Percentiles rank a stretch among this genome's conserved stretches.
Conservation (phyloP, 2,329 filamentous ascomycete genomes). For the Sarocladiaceae sp. region DNA sequence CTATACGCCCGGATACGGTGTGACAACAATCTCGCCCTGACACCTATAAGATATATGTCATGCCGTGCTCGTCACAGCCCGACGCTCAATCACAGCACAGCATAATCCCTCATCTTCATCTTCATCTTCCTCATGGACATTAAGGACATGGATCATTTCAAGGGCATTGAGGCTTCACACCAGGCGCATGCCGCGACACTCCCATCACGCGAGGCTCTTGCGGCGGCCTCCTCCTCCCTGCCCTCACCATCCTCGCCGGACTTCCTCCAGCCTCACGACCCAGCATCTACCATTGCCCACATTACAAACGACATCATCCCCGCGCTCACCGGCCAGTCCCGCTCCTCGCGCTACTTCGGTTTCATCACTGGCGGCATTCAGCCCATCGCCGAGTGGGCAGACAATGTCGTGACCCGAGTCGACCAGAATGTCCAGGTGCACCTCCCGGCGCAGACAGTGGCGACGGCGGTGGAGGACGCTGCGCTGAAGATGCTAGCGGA, state of each 20-base stretch:
- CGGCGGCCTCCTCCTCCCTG: constrained; percentile 33
- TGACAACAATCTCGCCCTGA: too few species aligned
- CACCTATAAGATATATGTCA: too few species aligned
- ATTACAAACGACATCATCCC: constrained; percentile 41
- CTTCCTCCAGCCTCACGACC: constrained; percentile 25
- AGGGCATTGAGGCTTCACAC: constrained; percentile 4
- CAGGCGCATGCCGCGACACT: constrained; percentile 19
- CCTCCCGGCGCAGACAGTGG: constrained; percentile 66
- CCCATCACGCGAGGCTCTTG: constrained; percentile 28
- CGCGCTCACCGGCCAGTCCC: constrained; percentile 60
- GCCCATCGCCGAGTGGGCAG: constrained; percentile 72
- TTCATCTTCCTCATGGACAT: constrained; percentile 15
- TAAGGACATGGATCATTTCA: neutral
- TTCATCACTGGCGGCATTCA: constrained; percentile 82
- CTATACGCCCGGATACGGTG: too few species aligned
- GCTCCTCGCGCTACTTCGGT: constrained; percentile 69
- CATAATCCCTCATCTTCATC: too few species aligned
- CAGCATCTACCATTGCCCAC: constrained; percentile 30
- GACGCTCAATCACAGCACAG: too few species aligned
- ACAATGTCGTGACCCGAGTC: constrained; percentile 71
- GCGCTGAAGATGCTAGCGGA: constrained; percentile 64
- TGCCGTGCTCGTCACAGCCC: too few species aligned
- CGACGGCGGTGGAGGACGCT: constrained; percentile 69
- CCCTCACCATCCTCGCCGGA: constrained; percentile 21
- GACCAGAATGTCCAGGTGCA: constrained; percentile 87